phyloP scores from a whole-genome alignment of 176 grass and related monocot species.

The Phragmites australis region DNA sequence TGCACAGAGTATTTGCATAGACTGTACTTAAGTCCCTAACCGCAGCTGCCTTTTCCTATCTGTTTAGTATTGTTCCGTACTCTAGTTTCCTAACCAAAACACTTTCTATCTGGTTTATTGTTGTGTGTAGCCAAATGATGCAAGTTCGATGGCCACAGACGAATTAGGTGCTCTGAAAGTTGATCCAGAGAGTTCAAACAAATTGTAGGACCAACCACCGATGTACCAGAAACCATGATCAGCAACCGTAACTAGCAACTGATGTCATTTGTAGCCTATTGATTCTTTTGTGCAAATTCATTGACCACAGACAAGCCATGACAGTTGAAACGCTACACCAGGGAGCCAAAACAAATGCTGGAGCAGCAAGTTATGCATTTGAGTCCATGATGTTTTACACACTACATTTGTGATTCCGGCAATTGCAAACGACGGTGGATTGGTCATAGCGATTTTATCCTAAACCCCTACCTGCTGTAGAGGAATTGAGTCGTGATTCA shows the following conservation, averaged over 20 bases:
- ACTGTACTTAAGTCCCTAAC: neutral
- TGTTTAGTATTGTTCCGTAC: neutral
- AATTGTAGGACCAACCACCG: conserved; percentile 33
- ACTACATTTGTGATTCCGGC: neutral
- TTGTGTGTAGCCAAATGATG: conserved; percentile 39
- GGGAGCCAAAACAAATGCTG: too few relatives aligned
- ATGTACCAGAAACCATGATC: conserved; percentile 46
- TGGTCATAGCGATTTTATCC: neutral
- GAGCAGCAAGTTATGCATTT: too few relatives aligned
- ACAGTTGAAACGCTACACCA: too few relatives aligned
- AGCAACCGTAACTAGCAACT: neutral
- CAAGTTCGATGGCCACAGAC: conserved; percentile 53
- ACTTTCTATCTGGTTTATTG: too few relatives aligned
- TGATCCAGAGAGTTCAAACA: conserved; percentile 48
- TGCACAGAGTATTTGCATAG: neutral
- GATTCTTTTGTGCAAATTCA: conserved; percentile 27
- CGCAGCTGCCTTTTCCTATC: neutral
- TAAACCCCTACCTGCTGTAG: neutral
- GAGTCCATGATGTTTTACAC: neutral
- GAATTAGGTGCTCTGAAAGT: conserved; percentile 41
- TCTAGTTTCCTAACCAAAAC: too few relatives aligned
- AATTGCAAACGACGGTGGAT: neutral
- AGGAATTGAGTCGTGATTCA: neutral
- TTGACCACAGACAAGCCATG: neutral
- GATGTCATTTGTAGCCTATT: conserved; percentile 23